phyloP scores from a whole-genome alignment of 306 rosid genomes.

The Citrullus amarus region DNA sequence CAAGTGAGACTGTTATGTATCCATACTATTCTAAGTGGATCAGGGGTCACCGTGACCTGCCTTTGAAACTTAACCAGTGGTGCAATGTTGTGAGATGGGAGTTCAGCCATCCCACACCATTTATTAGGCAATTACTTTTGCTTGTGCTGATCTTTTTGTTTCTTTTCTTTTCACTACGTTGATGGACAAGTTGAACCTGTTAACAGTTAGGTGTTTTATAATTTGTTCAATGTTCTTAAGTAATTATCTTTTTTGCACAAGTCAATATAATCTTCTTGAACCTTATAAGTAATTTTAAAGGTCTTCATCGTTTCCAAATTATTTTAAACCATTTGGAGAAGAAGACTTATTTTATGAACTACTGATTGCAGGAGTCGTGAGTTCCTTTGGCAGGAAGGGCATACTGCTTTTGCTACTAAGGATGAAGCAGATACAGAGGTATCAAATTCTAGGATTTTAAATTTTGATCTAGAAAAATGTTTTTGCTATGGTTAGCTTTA shows the following conservation, averaged over 20 bases:
- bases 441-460: background rate
- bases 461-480: background rate
- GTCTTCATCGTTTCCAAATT: background rate
- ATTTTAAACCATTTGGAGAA: background rate
- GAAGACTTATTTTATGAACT: background rate
- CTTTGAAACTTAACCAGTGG: conserved; percentile 94
- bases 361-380: conserved; percentile 75
- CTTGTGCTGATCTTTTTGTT: background rate
- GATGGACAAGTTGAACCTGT: background rate
- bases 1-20: conserved; percentile 99
- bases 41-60: conserved; percentile 99
- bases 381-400: conserved; percentile 99
- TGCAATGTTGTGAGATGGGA: conserved; percentile 99
- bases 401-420: conserved; percentile 92
- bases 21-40: conserved; percentile 97
- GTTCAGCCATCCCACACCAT: conserved; percentile 98
- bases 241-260: background rate
- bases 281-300: background rate
- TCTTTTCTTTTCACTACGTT: background rate
- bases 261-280: background rate
- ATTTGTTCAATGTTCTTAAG: background rate
- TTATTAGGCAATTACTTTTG: conserved; percentile 46
- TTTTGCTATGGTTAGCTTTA: background rate
- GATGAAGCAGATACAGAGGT: conserved; percentile 92
- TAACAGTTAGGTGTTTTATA: background rate